Evolutionary conservation across 108 stramenopile species (phyloP), one percentile per base, ranked within the genome.

Genomic region (Pseudonitzschia delicatissima): DNA sequence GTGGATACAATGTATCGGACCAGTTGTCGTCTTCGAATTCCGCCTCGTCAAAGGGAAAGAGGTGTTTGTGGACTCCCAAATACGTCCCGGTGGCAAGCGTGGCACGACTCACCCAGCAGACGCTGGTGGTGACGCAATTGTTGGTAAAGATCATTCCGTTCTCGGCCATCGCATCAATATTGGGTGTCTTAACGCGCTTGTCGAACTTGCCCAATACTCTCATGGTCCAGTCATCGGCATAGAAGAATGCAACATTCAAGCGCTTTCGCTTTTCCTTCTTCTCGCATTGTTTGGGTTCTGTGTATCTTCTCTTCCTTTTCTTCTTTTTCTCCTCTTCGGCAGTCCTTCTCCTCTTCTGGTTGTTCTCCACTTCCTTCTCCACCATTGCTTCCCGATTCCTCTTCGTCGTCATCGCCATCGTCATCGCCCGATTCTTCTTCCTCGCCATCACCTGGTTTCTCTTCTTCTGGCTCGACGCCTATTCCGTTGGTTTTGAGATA

Each of bases 61-160:
- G 72, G 52, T 53, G 40, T 37, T 33, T 26, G 74, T 93, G 92
- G 11, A 85, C 65, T 18, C 72, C 64, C 7, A 78, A 42, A 62
- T 90, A 90, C 42, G 78, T 70, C 27, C 92, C 92, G 2, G 86
- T 90, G 64, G 66, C 73, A 18, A 93, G 62, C 8, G 92, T 90
- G 44, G 84, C 85, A 2, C 92, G 60, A 18, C 81, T 82, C 4
- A 86, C 76, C 92, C 87, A 88, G 58, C 92, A 93, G 5, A 93
- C 77, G 35, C 80, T 77, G 17, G 92, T 93, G 33, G 92, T 93
- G 42, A 93, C 92, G 62, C 86, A 87, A 51, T 93, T 90, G 59
- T 86, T 83, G 0, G 78, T 77, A 49, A 93, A 93, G 27, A 85
- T 53, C 36, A 93, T 77, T 21, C 92, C 92, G 12, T 86, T 61